Evolutionary conservation across 2,329 filamentous ascomycete genomes (phyloP), one percentile per base, ranked within the genome.

Genomic region (Fusarium sterilihyphosum): DNA sequence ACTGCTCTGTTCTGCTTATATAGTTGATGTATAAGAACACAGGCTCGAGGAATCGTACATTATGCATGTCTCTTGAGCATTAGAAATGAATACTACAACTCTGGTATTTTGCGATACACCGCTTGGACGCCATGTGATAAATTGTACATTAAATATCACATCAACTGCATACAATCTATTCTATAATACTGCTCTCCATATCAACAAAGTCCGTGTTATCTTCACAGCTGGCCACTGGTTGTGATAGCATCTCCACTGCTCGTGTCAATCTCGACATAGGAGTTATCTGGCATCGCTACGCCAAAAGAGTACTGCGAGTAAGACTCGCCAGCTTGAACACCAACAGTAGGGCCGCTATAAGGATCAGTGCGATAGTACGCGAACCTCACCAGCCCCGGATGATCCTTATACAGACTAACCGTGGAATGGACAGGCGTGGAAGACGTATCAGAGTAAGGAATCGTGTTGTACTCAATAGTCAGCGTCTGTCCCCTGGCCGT

Each of bases 261-360:
- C 3, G 57, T 60, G 4, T 50, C 43, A 60, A 60, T 60, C 33
- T 60, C 43, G 5, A 60, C 13, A 13, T 37, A 59, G 6, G 0
- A 50, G 8, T 37, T 20, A 2, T 59, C 31, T 1, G n/a, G 41
- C 6, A 59, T 29, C 0, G 5, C 2, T 2, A 24, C 2, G n/a
- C 12, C 10, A 26, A 3, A 59, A 37, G 56, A 59, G 4, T 17
- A 59, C 18, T 59, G 18, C 20, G 14, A 50, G 33, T 37, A 50
- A 11, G 24, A 29, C 33, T 35, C 11, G 1, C n/a, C 6, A 3
- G 22, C 33, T 29, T 60, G 57, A 2, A 50, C 8, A 38, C 57
- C 57, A 6, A 60, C 11, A 29, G 41, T 59, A 1, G 56, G 24
- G 8, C 26, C 26, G 26, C 26, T 26, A 26, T 26, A 26, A 4